Percentiles rank a stretch among this genome's conserved stretches.
phyloP scores from a whole-genome alignment of 768 basidiomycete genomes.

The Pleurotus tuber-regium region DNA sequence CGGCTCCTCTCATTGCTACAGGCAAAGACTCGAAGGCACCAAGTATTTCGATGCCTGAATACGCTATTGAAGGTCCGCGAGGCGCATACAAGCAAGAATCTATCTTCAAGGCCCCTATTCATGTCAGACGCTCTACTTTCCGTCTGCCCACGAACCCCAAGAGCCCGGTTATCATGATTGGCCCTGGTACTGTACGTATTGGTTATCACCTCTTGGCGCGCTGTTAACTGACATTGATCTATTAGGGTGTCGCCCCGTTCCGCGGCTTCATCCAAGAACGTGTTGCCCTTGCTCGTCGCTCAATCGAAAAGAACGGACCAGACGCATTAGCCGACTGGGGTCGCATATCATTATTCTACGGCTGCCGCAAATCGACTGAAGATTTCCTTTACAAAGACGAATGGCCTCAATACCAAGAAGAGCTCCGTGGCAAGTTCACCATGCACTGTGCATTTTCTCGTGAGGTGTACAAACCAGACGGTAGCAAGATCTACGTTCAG shows the following conservation, averaged over 20 bases:
- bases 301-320: constrained; percentile 92
- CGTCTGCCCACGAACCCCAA: constrained; percentile 96
- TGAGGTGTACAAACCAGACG: constrained; percentile 85
- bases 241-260: constrained; percentile 97
- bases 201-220: neutral
- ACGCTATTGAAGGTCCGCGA: constrained; percentile 89
- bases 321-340: constrained; percentile 97
- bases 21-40: constrained; percentile 32
- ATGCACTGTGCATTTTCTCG: constrained; percentile 91
- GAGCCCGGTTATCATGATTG: constrained; percentile 98
- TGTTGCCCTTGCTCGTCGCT: constrained; percentile 91
- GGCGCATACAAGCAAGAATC: constrained; percentile 73
- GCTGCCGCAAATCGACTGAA: constrained; percentile 84
- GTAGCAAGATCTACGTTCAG: constrained; percentile 98
- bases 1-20: constrained; percentile 39
- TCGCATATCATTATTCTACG: constrained; percentile 91
- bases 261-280: constrained; percentile 98
- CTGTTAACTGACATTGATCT: constrained; percentile 12
- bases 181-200: constrained; percentile 88
- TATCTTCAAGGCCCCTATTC: constrained; percentile 84
- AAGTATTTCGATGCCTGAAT: constrained; percentile 54
- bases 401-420: constrained; percentile 85
- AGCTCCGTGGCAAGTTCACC: constrained; percentile 89
- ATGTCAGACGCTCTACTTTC: constrained; percentile 96
- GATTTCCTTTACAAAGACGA: constrained; percentile 96